Percentiles rank a stretch among this genome's conserved stretches.
Conservation (phyloP, 306 rosid species). For the Cucurbita moschata region DNA sequence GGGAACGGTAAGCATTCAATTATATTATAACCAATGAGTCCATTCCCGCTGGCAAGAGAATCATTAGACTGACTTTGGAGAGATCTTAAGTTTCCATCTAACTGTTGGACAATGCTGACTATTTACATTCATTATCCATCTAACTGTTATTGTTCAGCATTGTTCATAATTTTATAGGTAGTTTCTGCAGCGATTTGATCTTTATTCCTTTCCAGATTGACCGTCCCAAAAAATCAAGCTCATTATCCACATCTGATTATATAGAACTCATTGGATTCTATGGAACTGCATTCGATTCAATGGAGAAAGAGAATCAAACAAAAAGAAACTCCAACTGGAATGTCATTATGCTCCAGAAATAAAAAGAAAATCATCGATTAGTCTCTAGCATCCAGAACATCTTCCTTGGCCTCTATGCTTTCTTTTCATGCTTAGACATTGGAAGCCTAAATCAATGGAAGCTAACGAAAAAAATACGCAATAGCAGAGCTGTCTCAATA, state of each 20-base stretch:
- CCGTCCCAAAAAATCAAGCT: not conserved
- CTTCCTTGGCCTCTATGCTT: not conserved
- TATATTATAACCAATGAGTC: not conserved
- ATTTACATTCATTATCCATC: not conserved
- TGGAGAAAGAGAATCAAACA: not conserved
- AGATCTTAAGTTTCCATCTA: not conserved
- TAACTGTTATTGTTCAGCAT: not conserved
- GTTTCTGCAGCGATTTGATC: not conserved
- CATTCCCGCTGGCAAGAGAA: not conserved
- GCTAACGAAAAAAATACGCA: not conserved
- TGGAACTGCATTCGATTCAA: not conserved
- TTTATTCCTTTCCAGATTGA: not conserved
- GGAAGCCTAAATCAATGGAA: not conserved
- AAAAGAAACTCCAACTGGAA: not conserved
- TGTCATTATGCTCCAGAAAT: not conserved
- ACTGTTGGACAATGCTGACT: not conserved
- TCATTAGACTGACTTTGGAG: not conserved
- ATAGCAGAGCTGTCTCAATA: not conserved
- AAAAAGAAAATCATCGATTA: not conserved
- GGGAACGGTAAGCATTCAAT: constrained; percentile 14
- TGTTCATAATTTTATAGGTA: not conserved
- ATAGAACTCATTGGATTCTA: not conserved
- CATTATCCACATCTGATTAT: not conserved
- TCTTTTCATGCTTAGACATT: not conserved
- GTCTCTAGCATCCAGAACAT: not conserved